Evolutionary conservation across 768 basidiomycete species (phyloP).

Genomic region (Suillus subalutaceus): DNA sequence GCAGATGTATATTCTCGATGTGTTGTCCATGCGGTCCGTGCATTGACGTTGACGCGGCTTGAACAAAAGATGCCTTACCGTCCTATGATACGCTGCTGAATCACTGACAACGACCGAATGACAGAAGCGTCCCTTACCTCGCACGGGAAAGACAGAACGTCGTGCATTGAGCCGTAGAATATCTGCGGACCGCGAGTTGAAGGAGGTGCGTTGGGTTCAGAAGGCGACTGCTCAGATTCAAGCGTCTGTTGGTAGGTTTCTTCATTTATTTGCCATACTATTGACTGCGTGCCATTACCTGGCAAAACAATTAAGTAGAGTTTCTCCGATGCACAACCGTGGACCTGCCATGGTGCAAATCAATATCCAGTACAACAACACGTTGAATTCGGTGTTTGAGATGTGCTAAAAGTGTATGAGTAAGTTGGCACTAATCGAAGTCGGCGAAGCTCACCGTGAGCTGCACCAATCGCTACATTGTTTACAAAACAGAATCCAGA

Average conservation of each 20-base stretch:
- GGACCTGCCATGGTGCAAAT: conserved; percentile 31
- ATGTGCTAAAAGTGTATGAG: conserved; percentile 60
- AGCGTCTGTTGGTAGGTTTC: conserved; percentile 75
- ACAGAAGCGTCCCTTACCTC: conserved; percentile 54
- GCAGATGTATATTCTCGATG: conserved; percentile 85
- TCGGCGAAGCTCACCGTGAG: conserved; percentile 65
- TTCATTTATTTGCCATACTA: conserved; percentile 90
- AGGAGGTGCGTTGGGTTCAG: conserved; percentile 35
- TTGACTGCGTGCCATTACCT: conserved; percentile 95
- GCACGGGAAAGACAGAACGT: conserved; percentile 90
- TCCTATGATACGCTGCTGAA: conserved; percentile 50
- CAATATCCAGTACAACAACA: conserved; percentile 89
- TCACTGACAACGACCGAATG: background rate
- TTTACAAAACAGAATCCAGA: conserved; percentile 96
- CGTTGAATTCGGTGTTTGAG: conserved; percentile 76
- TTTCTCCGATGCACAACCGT: background rate
- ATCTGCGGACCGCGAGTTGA: conserved; percentile 55
- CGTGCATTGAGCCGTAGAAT: conserved; percentile 94
- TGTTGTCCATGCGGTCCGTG: conserved; percentile 84
- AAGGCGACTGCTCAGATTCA: conserved; percentile 43
- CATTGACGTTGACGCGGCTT: conserved; percentile 84
- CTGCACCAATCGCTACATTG: conserved; percentile 88
- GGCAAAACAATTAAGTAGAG: conserved; percentile 6
- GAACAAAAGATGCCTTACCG: conserved; percentile 74
- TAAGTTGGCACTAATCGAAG: conserved; percentile 4